Evolutionary conservation across 345 rosid species (phyloP), one percentile per base, ranked within the genome.

Genomic region (Heritiera fomes): DNA sequence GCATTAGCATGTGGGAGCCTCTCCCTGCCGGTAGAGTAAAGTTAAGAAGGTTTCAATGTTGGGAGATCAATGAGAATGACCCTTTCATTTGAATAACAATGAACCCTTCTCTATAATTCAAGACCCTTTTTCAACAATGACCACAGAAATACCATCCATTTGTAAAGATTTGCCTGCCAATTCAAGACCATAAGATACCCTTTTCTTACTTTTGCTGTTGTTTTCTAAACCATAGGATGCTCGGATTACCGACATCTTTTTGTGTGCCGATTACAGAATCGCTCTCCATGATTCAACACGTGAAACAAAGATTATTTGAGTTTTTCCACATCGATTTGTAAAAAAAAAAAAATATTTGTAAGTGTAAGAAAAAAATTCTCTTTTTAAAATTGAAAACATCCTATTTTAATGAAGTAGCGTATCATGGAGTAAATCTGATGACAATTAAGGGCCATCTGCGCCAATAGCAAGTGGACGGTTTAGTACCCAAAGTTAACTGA

Each of bases 401-500:
- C 38, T 2, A 34, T 34, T 41, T 41, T 41, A 41, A 41, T 41
- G 6, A 3, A 41, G 6, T 41, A 9, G 64, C 64, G 9, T 6
- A 1, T 60, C 6, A 23, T 23, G 34, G 66, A 5, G 18, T 62
- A 12, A 32, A 62, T 32, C 13, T 62, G 67, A 62, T 62, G 67
- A 62, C 13, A 32, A 62, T 13, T 13, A 5, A 32, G 32, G 14
- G 78, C 41, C 6, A 6, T 75, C 1, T 14, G n/a, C 28, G 55
- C 68, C 20, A 75, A 45, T 7, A n/a, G 64, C 65, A 41, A 66
- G 20, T 30, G 77, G 77, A 20, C 66, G 41, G 38, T 58, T n/a
- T 23, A 23, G 38, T 60, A 38, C 30, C 17, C 10, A 52, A 55
- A 40, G 40, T 46, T 30, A 64, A 49, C 20, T 47, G 43, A 32